Evolutionary conservation across 192 early-diverging fungal species (phyloP).

Genomic region (Phycomyces nitens): DNA sequence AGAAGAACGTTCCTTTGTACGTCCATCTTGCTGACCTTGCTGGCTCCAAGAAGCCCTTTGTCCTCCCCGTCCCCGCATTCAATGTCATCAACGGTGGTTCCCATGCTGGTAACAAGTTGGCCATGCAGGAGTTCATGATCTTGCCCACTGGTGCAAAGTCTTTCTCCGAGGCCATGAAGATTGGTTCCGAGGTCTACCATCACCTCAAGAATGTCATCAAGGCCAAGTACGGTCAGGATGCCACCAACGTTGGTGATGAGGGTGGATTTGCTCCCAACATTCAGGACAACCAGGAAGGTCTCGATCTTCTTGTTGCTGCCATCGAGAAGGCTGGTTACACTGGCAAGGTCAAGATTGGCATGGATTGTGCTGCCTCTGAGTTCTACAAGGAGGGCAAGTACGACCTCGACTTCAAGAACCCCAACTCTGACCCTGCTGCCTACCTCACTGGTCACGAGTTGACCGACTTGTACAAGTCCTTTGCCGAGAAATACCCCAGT

Average conservation of each 20-base stretch:
- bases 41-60: constrained; percentile 75
- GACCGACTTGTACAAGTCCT: constrained; percentile 79
- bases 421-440: constrained; percentile 72
- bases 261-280: constrained; percentile 99
- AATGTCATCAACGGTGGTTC: constrained; percentile 99
- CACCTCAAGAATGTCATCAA: constrained; percentile 95
- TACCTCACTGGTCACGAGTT: constrained; percentile 75
- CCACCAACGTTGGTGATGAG: constrained; percentile 99
- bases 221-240: constrained; percentile 98
- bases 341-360: constrained; percentile 94
- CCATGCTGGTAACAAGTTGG: constrained; percentile 99
- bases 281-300: constrained; percentile 93
- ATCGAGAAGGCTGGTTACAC: constrained; percentile 95
- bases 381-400: constrained; percentile 98
- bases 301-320: constrained; percentile 84
- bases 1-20: constrained; percentile 93
- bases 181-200: constrained; percentile 98
- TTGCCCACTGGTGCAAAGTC: constrained; percentile 90
- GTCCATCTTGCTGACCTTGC: constrained; percentile 90
- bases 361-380: constrained; percentile 98
- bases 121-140: constrained; percentile 99
- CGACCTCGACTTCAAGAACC: constrained; percentile 97
- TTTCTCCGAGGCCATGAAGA: constrained; percentile 96
- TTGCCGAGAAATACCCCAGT: constrained; percentile 78
- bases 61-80: constrained; percentile 95